Evolutionary conservation across 495 filamentous ascomycete species (phyloP).

Genomic region (Acidiella bohemica): DNA sequence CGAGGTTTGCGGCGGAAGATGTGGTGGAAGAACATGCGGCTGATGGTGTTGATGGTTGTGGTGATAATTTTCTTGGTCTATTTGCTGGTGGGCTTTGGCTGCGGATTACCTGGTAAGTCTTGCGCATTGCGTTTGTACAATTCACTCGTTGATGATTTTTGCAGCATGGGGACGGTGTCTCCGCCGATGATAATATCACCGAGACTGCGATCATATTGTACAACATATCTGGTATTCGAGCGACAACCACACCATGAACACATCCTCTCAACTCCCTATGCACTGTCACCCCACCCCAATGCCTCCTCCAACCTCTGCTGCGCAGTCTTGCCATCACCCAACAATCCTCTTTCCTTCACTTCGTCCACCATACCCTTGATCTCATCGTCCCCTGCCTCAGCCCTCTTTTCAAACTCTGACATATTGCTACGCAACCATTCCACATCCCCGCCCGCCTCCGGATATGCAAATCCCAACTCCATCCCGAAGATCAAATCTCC

Average conservation of each 20-base stretch:
- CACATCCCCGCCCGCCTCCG: slow-evolving; percentile 21
- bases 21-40: slow-evolving; percentile 99
- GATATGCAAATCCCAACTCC: slow-evolving; percentile 21
- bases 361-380: slow-evolving; percentile 17
- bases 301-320: slow-evolving; percentile 10
- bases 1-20: slow-evolving; percentile 75
- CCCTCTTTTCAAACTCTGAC: slow-evolving; percentile 16
- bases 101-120: slow-evolving; percentile 48
- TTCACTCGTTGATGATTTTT: too few relatives aligned
- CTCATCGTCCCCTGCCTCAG: slow-evolving; percentile 21
- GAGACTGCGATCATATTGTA: too few relatives aligned
- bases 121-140: too few relatives aligned
- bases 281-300: slow-evolving; percentile 8
- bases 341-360: slow-evolving; percentile 15
- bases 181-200: slow-evolving; percentile 2
- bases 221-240: not conserved
- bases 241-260: not conserved
- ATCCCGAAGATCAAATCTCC: slow-evolving; percentile 17
- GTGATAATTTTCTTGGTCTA: slow-evolving; percentile 79
- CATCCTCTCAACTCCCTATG: not conserved
- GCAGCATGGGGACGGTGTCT: slow-evolving; percentile 19
- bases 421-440: slow-evolving; percentile 22
- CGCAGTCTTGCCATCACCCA: slow-evolving; percentile 6
- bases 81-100: slow-evolving; percentile 59
- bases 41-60: slow-evolving; percentile 69